Conservation (phyloP, 164 flowering plant species). For the Magnolia kwangsiensis region DNA sequence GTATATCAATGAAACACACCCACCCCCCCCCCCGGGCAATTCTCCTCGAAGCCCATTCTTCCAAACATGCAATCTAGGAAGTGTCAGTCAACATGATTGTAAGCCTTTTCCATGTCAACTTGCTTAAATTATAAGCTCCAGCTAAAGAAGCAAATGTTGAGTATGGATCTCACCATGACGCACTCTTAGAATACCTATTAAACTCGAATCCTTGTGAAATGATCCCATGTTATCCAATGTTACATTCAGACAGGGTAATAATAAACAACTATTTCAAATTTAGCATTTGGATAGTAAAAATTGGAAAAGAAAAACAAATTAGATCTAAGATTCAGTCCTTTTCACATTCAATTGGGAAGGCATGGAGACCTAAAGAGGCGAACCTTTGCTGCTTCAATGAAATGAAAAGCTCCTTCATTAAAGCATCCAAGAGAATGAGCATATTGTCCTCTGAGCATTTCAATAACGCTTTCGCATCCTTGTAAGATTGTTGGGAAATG, state of each 20-base stretch:
- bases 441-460: constrained; percentile 97
- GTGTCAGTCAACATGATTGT: too few relatives aligned
- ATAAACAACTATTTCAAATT: background rate
- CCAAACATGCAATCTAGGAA: too few relatives aligned
- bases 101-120: too few relatives aligned
- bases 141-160: too few relatives aligned
- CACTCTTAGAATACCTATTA: too few relatives aligned
- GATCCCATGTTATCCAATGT: background rate
- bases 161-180: too few relatives aligned
- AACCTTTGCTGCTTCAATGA: constrained; percentile 86
- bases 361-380: constrained; percentile 2
- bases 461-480: constrained; percentile 72
- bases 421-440: constrained; percentile 88
- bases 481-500: constrained; percentile 91
- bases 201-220: background rate
- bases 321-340: background rate
- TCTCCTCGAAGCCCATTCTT: too few relatives aligned
- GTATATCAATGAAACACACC: too few relatives aligned
- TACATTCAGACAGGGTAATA: background rate
- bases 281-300: too few relatives aligned
- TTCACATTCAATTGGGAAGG: background rate
- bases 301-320: too few relatives aligned
- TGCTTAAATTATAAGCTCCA: too few relatives aligned
- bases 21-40: too few relatives aligned
- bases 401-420: constrained; percentile 85